Evolutionary conservation across 2,329 filamentous ascomycete species (phyloP).

Genomic region (Scedosporium dehoogii): DNA sequence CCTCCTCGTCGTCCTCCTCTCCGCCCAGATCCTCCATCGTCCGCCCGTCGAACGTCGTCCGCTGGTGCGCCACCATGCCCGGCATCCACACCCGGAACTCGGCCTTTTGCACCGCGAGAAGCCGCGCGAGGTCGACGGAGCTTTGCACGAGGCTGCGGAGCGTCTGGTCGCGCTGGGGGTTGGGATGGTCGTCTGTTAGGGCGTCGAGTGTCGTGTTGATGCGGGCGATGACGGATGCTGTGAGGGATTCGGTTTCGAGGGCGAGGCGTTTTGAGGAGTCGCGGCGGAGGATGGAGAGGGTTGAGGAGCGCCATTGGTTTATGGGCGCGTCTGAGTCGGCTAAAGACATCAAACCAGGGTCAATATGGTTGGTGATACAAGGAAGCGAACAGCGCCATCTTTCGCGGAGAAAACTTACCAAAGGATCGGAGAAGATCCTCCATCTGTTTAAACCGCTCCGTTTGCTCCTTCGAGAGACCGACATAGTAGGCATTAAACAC

Average conservation of each 20-base stretch:
- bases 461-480: constrained; percentile 47
- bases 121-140: constrained; percentile 45
- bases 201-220: constrained; percentile 14
- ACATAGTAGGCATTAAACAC: constrained; percentile 56
- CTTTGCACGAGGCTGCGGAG: constrained; percentile 42
- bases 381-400: not conserved
- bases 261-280: constrained; percentile 38
- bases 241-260: constrained; percentile 34
- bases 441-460: constrained; percentile 36
- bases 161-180: constrained; percentile 37
- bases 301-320: constrained; percentile 59
- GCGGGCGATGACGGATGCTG: constrained; percentile 35
- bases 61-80: constrained; percentile 39
- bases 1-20: constrained; percentile 52
- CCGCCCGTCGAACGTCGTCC: constrained; percentile 42
- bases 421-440: constrained; percentile 31
- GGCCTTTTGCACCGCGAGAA: constrained; percentile 49
- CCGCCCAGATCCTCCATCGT: constrained; percentile 59
- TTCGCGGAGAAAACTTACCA: constrained; percentile 12
- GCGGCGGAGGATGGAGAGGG: constrained; percentile 47
- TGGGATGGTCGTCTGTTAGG: constrained; percentile 20
- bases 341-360: constrained; percentile 11
- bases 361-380: not conserved
- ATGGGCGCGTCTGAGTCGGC: constrained; percentile 39
- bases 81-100: constrained; percentile 48